Evolutionary conservation across 139 green algal genomes (phyloP), one percentile per base, ranked within the genome.

Genomic region (Micractinium sp.): DNA sequence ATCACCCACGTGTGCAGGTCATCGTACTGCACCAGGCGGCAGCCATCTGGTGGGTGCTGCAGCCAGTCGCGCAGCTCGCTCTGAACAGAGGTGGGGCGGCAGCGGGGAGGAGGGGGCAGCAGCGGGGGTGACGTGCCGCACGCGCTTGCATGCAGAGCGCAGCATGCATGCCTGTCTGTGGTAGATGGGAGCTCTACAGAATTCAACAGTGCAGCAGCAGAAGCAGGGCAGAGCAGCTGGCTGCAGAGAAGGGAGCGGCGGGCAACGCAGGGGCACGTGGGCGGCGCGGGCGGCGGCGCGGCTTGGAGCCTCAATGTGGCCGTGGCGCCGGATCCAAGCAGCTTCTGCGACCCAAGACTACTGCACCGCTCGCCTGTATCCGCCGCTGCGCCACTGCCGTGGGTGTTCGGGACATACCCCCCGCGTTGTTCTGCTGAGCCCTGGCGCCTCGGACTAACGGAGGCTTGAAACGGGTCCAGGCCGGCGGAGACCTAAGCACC

Each of bases 41-140:
- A 98, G 38, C 96, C 97, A 23, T 97, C 94, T 0, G 95, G 96
- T 0, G 95, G 93, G 77, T 94, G 91, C 27, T 89, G 78, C 60
- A 92, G 86, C 96, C 96, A 98, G 35, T 98, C 96, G 0, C 90
- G 95, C 19, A 98, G 90, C 90, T 98, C 96, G 85, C 94, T 96
- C 93, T 98, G 95, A 76, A 83, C 0, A 33, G 41, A 13, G 67
- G 56, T 29, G n/a, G 31, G 14, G 25, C 22, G 67, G n/a, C n/a
- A n/a, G n/a, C n/a, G n/a, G 4, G 69, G 29, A 67, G 60, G 16
- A 67, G 63, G 63, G 20, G 63, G 63, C 63, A 9, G 47, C 5
- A 56, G n/a, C n/a, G n/a, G 47, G 47, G 7, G 47, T 56, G 47
- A 56, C 47, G 47, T 56, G 47, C 47, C 47, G 47, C 47, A 56